Evolutionary conservation across 2,329 filamentous ascomycete species (phyloP).

Genomic region (Penicillium sclerotigenum): DNA sequence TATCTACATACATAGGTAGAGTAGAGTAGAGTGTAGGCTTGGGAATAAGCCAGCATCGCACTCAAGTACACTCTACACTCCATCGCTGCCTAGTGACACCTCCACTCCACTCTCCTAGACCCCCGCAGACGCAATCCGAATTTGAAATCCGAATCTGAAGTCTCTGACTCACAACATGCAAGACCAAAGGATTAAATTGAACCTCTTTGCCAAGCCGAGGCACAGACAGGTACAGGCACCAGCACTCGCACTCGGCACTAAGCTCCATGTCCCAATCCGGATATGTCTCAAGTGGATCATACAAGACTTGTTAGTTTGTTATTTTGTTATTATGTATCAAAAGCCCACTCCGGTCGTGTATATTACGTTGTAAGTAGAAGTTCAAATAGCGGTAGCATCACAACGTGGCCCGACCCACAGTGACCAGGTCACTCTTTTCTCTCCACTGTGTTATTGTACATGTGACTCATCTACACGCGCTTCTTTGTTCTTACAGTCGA

Average conservation of each 20-base stretch:
- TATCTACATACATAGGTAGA: background rate
- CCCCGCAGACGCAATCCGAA: background rate
- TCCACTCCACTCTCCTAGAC: background rate
- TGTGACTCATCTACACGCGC: slow-evolving; percentile 2
- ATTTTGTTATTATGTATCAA: background rate
- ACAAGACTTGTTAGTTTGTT: background rate
- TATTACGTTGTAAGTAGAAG: background rate
- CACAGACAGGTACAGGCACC: background rate
- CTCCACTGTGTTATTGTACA: background rate
- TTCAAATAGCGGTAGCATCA: slow-evolving; percentile 4
- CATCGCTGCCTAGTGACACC: background rate
- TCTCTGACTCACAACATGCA: background rate
- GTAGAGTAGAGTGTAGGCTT: too few relatives aligned
- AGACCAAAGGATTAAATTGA: background rate
- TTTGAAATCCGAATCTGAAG: too few relatives aligned
- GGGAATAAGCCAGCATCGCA: too few relatives aligned
- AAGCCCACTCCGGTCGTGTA: background rate
- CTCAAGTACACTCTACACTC: background rate
- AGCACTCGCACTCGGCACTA: background rate
- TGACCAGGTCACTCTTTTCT: background rate
- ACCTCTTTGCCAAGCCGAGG: background rate
- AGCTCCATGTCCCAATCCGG: background rate
- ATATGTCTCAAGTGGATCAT: background rate
- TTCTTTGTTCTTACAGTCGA: background rate
- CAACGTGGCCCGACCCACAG: slow-evolving; percentile 7